Percentiles rank a stretch among this genome's conserved stretches.
Evolutionary conservation across 2,329 filamentous ascomycete species (phyloP).

Genomic region (Pseudogymnoascus sp.): DNA sequence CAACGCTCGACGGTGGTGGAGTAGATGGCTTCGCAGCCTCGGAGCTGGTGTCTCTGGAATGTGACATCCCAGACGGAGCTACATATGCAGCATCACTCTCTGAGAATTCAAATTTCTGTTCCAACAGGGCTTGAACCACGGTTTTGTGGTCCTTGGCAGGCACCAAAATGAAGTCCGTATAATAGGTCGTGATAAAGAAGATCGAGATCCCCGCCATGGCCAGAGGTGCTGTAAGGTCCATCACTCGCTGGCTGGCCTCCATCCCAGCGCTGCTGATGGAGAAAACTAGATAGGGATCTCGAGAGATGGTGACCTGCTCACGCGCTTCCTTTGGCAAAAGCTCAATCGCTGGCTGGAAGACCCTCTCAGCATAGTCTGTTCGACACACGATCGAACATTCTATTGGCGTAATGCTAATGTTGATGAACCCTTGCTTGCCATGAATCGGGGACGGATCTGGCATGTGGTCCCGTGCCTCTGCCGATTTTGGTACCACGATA

Average conservation of each 20-base stretch:
- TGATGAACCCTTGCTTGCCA: slow-evolving; percentile 72
- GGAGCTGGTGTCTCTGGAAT: slow-evolving; percentile 35
- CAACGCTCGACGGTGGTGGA: slow-evolving; percentile 68
- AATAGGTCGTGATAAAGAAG: slow-evolving; percentile 98
- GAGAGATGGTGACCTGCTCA: slow-evolving; percentile 62
- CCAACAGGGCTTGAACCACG: slow-evolving; percentile 69
- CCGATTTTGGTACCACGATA: neutral
- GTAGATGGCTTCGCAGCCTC: slow-evolving; percentile 48
- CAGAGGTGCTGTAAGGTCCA: slow-evolving; percentile 84
- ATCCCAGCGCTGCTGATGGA: slow-evolving; percentile 85
- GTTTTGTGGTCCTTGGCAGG: slow-evolving; percentile 65
- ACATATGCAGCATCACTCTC: slow-evolving; percentile 63
- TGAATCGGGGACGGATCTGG: slow-evolving; percentile 32
- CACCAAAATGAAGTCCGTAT: slow-evolving; percentile 92
- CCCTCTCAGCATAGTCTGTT: slow-evolving; percentile 60
- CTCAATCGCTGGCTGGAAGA: slow-evolving; percentile 67
- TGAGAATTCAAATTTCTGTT: slow-evolving; percentile 77
- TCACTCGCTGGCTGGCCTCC: slow-evolving; percentile 82
- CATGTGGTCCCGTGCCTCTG: slow-evolving; percentile 23
- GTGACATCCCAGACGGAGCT: slow-evolving; percentile 35
- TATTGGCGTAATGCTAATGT: slow-evolving; percentile 84
- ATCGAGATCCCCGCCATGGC: slow-evolving; percentile 91
- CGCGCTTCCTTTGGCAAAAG: slow-evolving; percentile 49
- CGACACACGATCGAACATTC: slow-evolving; percentile 92
- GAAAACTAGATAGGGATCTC: slow-evolving; percentile 80